Evolutionary conservation across 2,329 filamentous ascomycete genomes (phyloP).

Genomic region (Epichloe baconii): DNA sequence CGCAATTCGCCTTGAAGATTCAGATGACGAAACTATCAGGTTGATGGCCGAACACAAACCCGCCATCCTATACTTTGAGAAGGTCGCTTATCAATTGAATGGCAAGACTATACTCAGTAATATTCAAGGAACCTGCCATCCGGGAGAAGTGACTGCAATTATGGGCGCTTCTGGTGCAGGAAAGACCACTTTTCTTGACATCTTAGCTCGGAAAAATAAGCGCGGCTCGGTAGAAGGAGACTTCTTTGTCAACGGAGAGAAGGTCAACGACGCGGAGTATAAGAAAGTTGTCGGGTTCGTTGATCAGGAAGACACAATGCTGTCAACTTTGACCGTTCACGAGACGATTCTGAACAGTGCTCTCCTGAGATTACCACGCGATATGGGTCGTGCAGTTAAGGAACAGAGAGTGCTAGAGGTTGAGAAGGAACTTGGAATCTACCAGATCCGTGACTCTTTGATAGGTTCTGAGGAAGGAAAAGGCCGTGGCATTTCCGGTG

Average conservation of each 20-base stretch:
- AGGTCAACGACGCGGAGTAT: conserved; percentile 72
- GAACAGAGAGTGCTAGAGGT: conserved; percentile 86
- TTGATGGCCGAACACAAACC: conserved; percentile 88
- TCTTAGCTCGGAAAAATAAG: conserved; percentile 94
- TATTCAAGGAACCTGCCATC: conserved; percentile 77
- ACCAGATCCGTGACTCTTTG: conserved; percentile 84
- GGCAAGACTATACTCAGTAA: conserved; percentile 72
- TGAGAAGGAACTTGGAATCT: conserved; percentile 88
- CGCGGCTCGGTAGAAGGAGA: conserved; percentile 64
- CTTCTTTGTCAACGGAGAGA: conserved; percentile 90
- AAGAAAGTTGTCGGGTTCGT: conserved; percentile 91
- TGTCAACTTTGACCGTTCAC: conserved; percentile 90
- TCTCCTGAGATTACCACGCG: conserved; percentile 74
- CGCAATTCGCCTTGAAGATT: conserved; percentile 73
- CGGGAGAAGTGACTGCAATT: conserved; percentile 91
- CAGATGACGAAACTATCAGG: conserved; percentile 75
- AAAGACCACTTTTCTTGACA: conserved; percentile 94
- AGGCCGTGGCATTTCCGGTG: conserved; percentile 89
- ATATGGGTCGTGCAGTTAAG: conserved; percentile 81
- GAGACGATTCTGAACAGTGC: conserved; percentile 96
- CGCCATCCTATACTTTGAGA: conserved; percentile 74
- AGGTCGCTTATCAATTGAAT: conserved; percentile 76
- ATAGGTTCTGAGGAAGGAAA: conserved; percentile 94
- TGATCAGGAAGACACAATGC: conserved; percentile 94
- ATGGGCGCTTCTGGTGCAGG: conserved; percentile 97